Evolutionary conservation across 2,329 filamentous ascomycete genomes (phyloP), one percentile per base, ranked within the genome.

Genomic region (Arthrobotrys entomopaga): DNA sequence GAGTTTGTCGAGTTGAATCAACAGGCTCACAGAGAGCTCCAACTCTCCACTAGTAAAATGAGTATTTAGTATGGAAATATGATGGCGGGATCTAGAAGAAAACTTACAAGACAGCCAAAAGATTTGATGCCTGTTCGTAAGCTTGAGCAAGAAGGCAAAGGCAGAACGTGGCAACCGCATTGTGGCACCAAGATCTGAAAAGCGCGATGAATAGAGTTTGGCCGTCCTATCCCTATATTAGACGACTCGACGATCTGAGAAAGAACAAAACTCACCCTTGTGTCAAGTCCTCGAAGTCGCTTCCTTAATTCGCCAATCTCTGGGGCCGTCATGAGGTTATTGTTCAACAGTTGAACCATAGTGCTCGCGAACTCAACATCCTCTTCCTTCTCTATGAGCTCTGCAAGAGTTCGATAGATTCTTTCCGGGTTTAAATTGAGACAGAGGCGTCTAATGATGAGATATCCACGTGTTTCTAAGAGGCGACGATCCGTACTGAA

Each of bases 281-380:
- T 92, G 81, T 99, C 95, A 1, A 97, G 84, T 78, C 97, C 99
- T 38, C 95, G 87, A 58, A 99, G 84, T 49, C 95, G 86, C 81
- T 97, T 97, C 52, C 95, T 88, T 76, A 99, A 85, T 78, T 98
- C 96, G 0, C 92, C 89, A 29, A 99, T 84, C 81, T 99, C 93
- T 0, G 96, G 95, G 0, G 96, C 95, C 1, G 96, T 99, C 77
- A 99, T 97, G 64, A 99, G 88, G 79, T 99, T 99, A 82, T 99
- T 99, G 83, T 99, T 99, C 60, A 99, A 85, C 79, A 98, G 98
- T 81, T 99, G 95, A 29, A 99, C 93, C 95, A 99, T 99, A 79
- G 99, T 98, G 80, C 94, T 97, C 15, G 95, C 94, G 82, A 99
- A 99, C 81, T 99, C 96, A 48, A 99, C 88, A 80, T 99, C 95